Evolutionary conservation across 2,329 filamentous ascomycete genomes (phyloP).

Genomic region (Xylariaceae sp.): DNA sequence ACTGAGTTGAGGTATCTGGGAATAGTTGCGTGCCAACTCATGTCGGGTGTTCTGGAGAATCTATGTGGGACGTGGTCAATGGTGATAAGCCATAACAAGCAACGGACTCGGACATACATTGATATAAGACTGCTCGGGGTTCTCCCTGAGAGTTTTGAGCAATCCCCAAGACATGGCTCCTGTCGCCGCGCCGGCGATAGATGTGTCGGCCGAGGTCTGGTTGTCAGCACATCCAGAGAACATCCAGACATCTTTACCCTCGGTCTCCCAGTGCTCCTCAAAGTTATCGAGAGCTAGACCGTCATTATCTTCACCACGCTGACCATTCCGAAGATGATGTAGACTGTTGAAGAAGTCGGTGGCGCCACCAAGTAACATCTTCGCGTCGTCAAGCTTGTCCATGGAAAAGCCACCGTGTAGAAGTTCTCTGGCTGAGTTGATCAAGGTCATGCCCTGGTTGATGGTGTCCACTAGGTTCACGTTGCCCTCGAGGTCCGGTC

Average conservation of each 20-base stretch:
- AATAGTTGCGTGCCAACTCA: conserved; percentile 28
- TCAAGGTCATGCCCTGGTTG: conserved; percentile 44
- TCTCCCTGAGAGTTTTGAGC: conserved; percentile 32
- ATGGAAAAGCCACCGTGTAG: conserved; percentile 45
- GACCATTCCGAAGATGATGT: conserved; percentile 40
- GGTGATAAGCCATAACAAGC: neutral
- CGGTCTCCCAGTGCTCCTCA: conserved; percentile 37
- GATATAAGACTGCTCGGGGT: conserved; percentile 31
- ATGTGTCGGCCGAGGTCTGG: conserved; percentile 37
- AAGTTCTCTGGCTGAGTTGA: conserved; percentile 45
- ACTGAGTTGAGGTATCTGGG: conserved; percentile 31
- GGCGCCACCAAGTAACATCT: conserved; percentile 48
- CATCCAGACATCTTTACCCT: conserved; percentile 40
- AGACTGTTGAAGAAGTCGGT: conserved; percentile 50
- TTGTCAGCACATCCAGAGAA: conserved; percentile 38
- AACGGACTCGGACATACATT: conserved; percentile 21
- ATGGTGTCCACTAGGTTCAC: conserved; percentile 52
- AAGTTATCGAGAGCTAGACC: conserved; percentile 41
- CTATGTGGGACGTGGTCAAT: conserved; percentile 9
- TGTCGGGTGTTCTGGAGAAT: conserved; percentile 29
- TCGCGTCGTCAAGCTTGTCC: conserved; percentile 44
- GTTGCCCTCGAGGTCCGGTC: conserved; percentile 51
- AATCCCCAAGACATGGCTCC: conserved; percentile 39
- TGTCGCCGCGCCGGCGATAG: conserved; percentile 33
- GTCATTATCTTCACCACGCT: conserved; percentile 35